Percentiles rank a stretch among this genome's conserved stretches.
phyloP scores from a whole-genome alignment of 495 filamentous ascomycete genomes.

The Xylaria intraflava region DNA sequence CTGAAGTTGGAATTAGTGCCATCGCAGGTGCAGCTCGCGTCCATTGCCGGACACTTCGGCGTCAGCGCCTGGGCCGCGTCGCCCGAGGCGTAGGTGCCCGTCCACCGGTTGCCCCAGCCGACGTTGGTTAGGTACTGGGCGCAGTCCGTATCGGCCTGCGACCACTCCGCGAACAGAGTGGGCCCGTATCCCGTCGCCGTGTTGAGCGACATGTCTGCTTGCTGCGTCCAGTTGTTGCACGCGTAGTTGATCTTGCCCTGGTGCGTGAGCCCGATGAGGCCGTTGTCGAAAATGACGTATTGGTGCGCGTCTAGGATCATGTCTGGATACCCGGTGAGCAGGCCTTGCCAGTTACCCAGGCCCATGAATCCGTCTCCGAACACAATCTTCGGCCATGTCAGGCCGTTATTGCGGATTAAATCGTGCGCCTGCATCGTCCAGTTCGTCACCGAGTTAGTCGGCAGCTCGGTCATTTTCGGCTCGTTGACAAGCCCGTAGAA shows the following conservation, averaged over 20 bases:
- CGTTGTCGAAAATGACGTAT: conserved; percentile 81
- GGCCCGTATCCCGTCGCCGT: conserved; percentile 81
- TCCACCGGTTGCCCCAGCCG: conserved; percentile 81
- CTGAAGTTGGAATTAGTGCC: conserved; percentile 71
- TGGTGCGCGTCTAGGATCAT: conserved; percentile 90
- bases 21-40: conserved; percentile 61
- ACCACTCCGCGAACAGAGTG: conserved; percentile 97
- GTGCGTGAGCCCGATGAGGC: conserved; percentile 67
- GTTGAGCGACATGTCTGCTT: conserved; percentile 64
- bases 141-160: conserved; percentile 97
- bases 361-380: conserved; percentile 85
- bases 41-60: conserved; percentile 62
- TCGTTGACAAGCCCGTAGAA: conserved; percentile 88
- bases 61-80: conserved; percentile 52
- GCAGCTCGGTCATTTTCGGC: conserved; percentile 67
- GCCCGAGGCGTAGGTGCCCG: conserved; percentile 61
- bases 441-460: conserved; percentile 50
- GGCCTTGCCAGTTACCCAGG: conserved; percentile 68
- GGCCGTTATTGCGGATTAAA: conserved; percentile 62
- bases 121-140: conserved; percentile 83
- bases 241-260: conserved; percentile 72
- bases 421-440: conserved; percentile 63
- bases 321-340: conserved; percentile 48
- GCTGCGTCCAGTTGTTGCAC: conserved; percentile 76
- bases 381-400: conserved; percentile 50